A percentile compares a stretch with the other conserved stretches of the same genome.
These are phyloP conservation scores for Pecoramyces ruminantium DNA, from an alignment of 192 early-diverging fungal species.

Conservation along the genomic window DNA sequence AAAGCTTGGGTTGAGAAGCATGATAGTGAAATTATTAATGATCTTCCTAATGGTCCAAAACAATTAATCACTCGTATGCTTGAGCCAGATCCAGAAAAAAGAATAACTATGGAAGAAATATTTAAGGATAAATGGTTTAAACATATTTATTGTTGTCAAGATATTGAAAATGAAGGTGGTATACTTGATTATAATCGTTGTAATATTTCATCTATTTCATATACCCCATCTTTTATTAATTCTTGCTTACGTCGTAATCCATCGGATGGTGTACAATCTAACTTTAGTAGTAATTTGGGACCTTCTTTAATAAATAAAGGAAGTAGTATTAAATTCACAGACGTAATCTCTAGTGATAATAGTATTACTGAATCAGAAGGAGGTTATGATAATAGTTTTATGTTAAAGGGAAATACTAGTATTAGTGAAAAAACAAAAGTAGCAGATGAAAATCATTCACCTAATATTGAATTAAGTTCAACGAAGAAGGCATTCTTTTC, in stretches of 20 bases:
- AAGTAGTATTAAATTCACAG: not conserved
- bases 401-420: no score
- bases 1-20: conserved; percentile 1
- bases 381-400: not conserved
- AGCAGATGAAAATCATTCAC: not conserved
- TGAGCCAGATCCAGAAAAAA: conserved; percentile 31
- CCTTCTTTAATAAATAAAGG: not conserved
- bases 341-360: not conserved
- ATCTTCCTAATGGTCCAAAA: conserved; percentile 1
- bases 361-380: not conserved
- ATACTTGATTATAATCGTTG: not conserved
- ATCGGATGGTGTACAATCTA: not conserved
- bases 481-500: not conserved
- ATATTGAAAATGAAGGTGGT: not conserved
- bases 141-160: not conserved
- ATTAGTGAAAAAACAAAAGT: not conserved
- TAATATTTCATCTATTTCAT: not conserved
- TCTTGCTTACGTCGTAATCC: not conserved
- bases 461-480: not conserved
- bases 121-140: not conserved
- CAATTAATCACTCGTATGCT: conserved; percentile 39
- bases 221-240: not conserved
- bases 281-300: not conserved
- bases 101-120: conserved; percentile 14
- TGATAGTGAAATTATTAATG: conserved; percentile 15